These are phyloP conservation scores for Coemansia javaensis DNA, from an alignment of 192 early-diverging fungal species.

Conservation along the genomic window DNA sequence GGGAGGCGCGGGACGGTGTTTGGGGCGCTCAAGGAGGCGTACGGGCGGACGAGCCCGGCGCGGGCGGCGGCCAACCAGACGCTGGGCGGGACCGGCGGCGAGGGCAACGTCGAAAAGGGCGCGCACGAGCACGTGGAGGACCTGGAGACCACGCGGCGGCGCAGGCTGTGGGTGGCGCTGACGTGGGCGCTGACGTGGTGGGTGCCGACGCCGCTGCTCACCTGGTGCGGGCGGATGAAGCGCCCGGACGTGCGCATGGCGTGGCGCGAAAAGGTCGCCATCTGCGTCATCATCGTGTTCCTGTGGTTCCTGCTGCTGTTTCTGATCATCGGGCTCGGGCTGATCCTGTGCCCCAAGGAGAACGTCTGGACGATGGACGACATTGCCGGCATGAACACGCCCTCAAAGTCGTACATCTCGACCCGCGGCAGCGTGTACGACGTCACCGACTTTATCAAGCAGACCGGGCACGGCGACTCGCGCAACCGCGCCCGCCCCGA, in stretches of 20 bases:
- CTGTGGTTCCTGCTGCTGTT: slow-evolving; percentile 77
- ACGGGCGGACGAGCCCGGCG: slow-evolving; percentile 4
- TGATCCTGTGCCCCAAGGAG: slow-evolving; percentile 66
- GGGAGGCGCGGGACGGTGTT: slow-evolving; percentile 12
- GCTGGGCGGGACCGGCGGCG: slow-evolving; percentile 36
- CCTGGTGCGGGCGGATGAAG: slow-evolving; percentile 62
- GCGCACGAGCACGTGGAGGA: slow-evolving; percentile 42
- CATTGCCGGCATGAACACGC: slow-evolving; percentile 50
- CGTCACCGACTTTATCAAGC: slow-evolving; percentile 50
- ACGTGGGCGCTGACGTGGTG: slow-evolving; percentile 31
- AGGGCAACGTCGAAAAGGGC: slow-evolving; percentile 43
- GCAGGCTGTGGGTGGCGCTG: slow-evolving; percentile 30
- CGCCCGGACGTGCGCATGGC: slow-evolving; percentile 91
- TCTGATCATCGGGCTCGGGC: slow-evolving; percentile 76
- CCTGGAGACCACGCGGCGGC: slow-evolving; percentile 24
- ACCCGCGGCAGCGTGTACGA: slow-evolving; percentile 78
- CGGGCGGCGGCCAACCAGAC: neutral
- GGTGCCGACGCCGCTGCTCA: slow-evolving; percentile 32
- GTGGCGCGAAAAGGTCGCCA: slow-evolving; percentile 88
- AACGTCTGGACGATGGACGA: slow-evolving; percentile 66
- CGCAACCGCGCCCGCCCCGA: slow-evolving; percentile 5
- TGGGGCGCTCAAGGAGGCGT: slow-evolving; percentile 21
- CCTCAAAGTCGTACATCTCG: slow-evolving; percentile 54
- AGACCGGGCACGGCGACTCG: slow-evolving; percentile 43
- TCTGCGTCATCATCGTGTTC: slow-evolving; percentile 82